Evolutionary conservation across 2,329 filamentous ascomycete species (phyloP), one percentile per base, ranked within the genome.

Genomic region (Neonectria coccinea): DNA sequence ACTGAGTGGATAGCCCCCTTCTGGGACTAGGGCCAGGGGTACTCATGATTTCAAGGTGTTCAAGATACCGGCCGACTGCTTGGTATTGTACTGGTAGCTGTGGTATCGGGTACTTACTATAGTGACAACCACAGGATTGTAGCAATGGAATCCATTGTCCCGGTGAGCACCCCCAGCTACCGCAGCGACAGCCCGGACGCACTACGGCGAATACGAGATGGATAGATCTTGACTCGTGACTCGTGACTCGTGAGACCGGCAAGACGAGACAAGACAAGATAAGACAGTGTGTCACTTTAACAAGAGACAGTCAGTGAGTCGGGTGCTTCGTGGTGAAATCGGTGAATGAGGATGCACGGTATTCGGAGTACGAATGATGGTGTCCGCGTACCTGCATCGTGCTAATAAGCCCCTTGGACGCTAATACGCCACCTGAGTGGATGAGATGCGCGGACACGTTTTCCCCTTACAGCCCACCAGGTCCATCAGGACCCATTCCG

Each of bases 321-420:
- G 25, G 25, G 25, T 7, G n/a, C 10, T 33, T 12, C 2, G 31
- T 33, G 10, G 29, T 31, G 31, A 33, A 33, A 33, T 33, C 29
- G 29, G 29, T 29, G 29, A 29, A 29, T 10, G 12, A 39, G 36
- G 5, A 39, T 14, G 36, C 14, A 16, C 14, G 33, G 25, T 6
- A 25, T 36, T 14, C 39, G 8, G 22, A 31, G 59, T 44, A 59
- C 56, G 45, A 59, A 53, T 55, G 36, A 60, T 55, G 50, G 56
- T 48, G 61, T 31, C 60, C 47, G 65, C 59, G 68, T 74, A 72
- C 67, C 68, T 74, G 70, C 71, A 74, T 63, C 62, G 63, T 57
- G 54, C 44, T n/a, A 48, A 44, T 27, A 18, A 33, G 56, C 36
- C 56, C 42, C 44, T 41, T 27, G 36, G 14, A 39, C 14, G 36